phyloP scores from a whole-genome alignment of 2,329 filamentous ascomycete species.

The Monosporascus sp. region DNA sequence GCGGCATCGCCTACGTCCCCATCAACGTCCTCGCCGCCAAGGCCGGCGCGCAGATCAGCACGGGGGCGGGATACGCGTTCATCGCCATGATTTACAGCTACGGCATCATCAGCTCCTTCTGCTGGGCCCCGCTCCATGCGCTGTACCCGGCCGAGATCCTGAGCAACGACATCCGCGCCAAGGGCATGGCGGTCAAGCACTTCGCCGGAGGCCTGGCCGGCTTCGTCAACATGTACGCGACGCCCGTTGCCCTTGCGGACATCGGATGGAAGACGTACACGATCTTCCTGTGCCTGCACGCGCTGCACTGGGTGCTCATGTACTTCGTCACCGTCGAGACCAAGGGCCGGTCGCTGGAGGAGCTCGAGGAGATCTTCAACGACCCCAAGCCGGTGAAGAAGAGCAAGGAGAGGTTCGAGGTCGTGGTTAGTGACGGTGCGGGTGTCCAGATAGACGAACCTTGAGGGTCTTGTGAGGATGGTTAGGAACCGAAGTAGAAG shows the following conservation, averaged over 20 bases:
- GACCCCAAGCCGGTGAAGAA: slow-evolving; percentile 43
- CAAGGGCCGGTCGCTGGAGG: slow-evolving; percentile 44
- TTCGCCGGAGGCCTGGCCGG: slow-evolving; percentile 40
- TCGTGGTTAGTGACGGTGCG: too few species aligned
- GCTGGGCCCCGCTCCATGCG: slow-evolving; percentile 44
- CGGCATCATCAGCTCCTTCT: slow-evolving; percentile 40
- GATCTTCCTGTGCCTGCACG: not conserved
- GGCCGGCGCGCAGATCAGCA: not conserved
- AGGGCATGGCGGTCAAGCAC: slow-evolving; percentile 40
- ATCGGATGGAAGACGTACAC: slow-evolving; percentile 30
- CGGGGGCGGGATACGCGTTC: not conserved
- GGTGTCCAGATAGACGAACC: too few species aligned
- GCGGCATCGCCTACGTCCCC: slow-evolving; percentile 37
- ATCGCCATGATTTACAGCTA: not conserved
- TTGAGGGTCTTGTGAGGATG: too few species aligned
- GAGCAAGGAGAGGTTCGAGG: too few species aligned
- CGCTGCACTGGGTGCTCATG: not conserved
- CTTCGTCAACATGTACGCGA: slow-evolving; percentile 45
- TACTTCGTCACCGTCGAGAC: slow-evolving; percentile 36
- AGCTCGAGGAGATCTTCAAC: slow-evolving; percentile 45
- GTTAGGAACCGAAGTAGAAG: too few species aligned
- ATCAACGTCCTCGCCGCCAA: slow-evolving; percentile 30
- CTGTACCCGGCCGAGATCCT: slow-evolving; percentile 43
- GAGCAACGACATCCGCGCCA: slow-evolving; percentile 43
- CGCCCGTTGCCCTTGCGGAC: slow-evolving; percentile 39